phyloP scores from a whole-genome alignment of 805 yeast genomes.

The Barnettozyma wickerhamii region DNA sequence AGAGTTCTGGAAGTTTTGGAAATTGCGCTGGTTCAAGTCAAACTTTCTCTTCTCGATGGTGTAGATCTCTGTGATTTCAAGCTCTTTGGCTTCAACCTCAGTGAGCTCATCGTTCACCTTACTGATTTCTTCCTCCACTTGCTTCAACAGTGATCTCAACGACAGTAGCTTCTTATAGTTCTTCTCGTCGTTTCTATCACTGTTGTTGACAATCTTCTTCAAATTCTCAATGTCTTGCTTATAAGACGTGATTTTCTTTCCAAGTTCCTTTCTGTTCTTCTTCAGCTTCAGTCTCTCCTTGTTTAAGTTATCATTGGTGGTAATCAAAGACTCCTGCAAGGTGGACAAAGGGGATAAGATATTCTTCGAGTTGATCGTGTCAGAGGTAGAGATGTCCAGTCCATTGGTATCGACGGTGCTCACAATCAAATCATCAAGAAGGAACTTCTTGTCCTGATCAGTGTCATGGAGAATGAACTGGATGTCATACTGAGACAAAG shows the following conservation, averaged over 20 bases:
- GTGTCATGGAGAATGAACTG: slow-evolving; percentile 34
- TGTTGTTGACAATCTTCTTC: slow-evolving; percentile 41
- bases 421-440: slow-evolving; percentile 36
- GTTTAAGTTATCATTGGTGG: slow-evolving; percentile 55
- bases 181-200: slow-evolving; percentile 54
- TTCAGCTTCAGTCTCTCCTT: slow-evolving; percentile 56
- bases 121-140: slow-evolving; percentile 23
- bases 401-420: slow-evolving; percentile 30
- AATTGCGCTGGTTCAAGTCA: slow-evolving; percentile 32
- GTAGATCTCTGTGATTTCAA: slow-evolving; percentile 35
- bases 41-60: slow-evolving; percentile 33
- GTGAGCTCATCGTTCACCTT: slow-evolving; percentile 15
- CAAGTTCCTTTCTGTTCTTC: slow-evolving; percentile 52
- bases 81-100: slow-evolving; percentile 23
- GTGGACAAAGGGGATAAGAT: slow-evolving; percentile 58
- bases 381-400: slow-evolving; percentile 23
- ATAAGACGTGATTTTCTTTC: slow-evolving; percentile 46
- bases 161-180: slow-evolving; percentile 25
- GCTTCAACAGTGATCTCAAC: slow-evolving; percentile 20
- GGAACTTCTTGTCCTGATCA: slow-evolving; percentile 25
- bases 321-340: slow-evolving; percentile 57
- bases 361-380: slow-evolving; percentile 27
- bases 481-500: slow-evolving; percentile 59
- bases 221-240: slow-evolving; percentile 54
- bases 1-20: slow-evolving; percentile 28